A percentile compares a stretch with the other conserved stretches of the same genome.
These are phyloP conservation scores for Solanum phureja DNA, from an alignment of 257 asterid genomes.

Conservation along the genomic window DNA sequence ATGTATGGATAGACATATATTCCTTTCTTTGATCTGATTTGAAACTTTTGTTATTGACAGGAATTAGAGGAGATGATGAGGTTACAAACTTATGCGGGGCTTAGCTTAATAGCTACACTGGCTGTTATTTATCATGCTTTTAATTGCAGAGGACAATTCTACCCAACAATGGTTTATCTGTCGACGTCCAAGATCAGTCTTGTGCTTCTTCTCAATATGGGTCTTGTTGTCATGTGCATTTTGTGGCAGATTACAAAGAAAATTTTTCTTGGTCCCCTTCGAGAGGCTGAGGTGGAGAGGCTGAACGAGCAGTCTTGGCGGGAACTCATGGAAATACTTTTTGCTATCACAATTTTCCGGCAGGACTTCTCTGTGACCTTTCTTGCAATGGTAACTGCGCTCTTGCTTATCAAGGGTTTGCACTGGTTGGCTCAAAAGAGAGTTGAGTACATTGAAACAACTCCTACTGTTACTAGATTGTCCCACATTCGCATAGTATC, in stretches of 20 bases:
- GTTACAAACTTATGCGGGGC: constrained; percentile 79
- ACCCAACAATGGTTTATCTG: constrained; percentile 86
- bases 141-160: constrained; percentile 76
- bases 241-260: constrained; percentile 91
- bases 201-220: constrained; percentile 81
- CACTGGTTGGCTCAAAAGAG: constrained; percentile 99
- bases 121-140: constrained; percentile 81
- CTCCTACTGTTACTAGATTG: constrained; percentile 66
- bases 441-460: constrained; percentile 92
- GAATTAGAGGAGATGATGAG: constrained; percentile 46
- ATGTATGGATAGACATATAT: background rate
- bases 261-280: constrained; percentile 78
- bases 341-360: constrained; percentile 90
- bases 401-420: constrained; percentile 84
- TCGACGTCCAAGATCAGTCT: constrained; percentile 89
- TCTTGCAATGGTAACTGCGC: constrained; percentile 79
- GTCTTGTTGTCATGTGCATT: constrained; percentile 78
- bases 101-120: constrained; percentile 58
- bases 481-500: constrained; percentile 81
- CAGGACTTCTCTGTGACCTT: constrained; percentile 84
- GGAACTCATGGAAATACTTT: constrained; percentile 95
- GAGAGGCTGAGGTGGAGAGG: constrained; percentile 99
- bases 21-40: background rate
- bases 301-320: constrained; percentile 96
- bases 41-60: constrained; percentile 27